phyloP scores from a whole-genome alignment of 805 yeast genomes.

The Cyberlindnera petersonii region DNA sequence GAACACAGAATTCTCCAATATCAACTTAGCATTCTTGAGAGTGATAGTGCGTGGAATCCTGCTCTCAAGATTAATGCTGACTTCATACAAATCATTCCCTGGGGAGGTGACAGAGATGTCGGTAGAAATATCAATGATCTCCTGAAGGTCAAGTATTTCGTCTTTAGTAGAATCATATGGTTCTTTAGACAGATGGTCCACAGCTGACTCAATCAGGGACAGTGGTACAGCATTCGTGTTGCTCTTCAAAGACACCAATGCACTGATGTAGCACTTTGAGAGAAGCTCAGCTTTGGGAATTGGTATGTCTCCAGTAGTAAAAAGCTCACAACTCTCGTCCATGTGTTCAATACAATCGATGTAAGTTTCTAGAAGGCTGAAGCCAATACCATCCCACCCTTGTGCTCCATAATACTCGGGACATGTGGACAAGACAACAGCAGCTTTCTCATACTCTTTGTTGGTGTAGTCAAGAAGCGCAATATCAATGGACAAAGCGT shows the following conservation, averaged over 20 bases:
- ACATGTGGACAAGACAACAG: slow-evolving; percentile 59
- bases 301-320: slow-evolving; percentile 4
- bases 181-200: slow-evolving; percentile 2
- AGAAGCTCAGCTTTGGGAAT: slow-evolving; percentile 3
- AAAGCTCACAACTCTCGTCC: slow-evolving; percentile 25
- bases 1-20: slow-evolving; percentile 17
- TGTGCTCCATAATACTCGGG: slow-evolving; percentile 62
- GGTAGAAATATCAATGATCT: slow-evolving; percentile 12
- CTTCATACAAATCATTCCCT: slow-evolving; percentile 14
- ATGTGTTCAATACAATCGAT: slow-evolving; percentile 59
- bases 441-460: slow-evolving; percentile 55
- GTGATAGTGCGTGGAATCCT: slow-evolving; percentile 4
- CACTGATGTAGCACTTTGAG: slow-evolving; percentile 7
- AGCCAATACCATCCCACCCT: slow-evolving; percentile 75
- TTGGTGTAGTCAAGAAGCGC: slow-evolving; percentile 64
- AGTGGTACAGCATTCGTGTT: background rate
- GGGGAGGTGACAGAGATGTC: slow-evolving; percentile 8
- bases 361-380: slow-evolving; percentile 59
- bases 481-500: slow-evolving; percentile 71
- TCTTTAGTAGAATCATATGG: background rate
- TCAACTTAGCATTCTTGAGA: slow-evolving; percentile 18
- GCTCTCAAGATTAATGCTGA: slow-evolving; percentile 9
- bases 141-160: slow-evolving; percentile 5
- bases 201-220: slow-evolving; percentile 9
- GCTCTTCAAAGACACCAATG: slow-evolving; percentile 6